phyloP scores from a whole-genome alignment of 345 rosid genomes.

The Triadica sebifera region DNA sequence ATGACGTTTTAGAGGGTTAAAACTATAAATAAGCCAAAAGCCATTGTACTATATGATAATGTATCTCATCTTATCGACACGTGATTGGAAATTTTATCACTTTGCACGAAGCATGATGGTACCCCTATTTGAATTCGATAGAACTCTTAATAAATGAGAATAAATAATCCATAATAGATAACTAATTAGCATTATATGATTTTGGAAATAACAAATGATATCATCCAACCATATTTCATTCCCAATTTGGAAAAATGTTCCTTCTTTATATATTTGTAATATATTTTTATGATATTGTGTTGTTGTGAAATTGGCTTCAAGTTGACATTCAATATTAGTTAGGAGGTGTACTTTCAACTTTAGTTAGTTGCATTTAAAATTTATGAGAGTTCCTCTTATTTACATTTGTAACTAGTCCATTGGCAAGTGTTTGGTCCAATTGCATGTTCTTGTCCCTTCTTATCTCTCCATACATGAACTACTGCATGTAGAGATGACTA shows the following conservation, averaged over 20 bases:
- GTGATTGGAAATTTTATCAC: background rate
- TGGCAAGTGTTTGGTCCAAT: background rate
- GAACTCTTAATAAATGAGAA: background rate
- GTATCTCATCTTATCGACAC: background rate
- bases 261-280: background rate
- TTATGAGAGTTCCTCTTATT: background rate
- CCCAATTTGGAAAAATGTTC: background rate
- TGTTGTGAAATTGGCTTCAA: background rate
- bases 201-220: background rate
- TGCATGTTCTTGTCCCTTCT: too few species aligned
- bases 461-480: background rate
- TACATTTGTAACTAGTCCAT: background rate
- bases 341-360: background rate
- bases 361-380: background rate
- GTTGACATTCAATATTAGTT: slow-evolving; percentile 3
- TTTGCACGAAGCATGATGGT: background rate
- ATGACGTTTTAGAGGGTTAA: too few species aligned
- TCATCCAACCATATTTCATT: background rate
- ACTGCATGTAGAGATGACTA: slow-evolving; percentile 14
- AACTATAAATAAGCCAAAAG: too few species aligned
- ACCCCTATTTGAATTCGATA: background rate
- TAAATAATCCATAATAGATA: background rate
- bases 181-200: background rate
- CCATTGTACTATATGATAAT: background rate
- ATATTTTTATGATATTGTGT: background rate